Conservation (phyloP, 805 yeast genomes). For the Candida dendrica region DNA sequence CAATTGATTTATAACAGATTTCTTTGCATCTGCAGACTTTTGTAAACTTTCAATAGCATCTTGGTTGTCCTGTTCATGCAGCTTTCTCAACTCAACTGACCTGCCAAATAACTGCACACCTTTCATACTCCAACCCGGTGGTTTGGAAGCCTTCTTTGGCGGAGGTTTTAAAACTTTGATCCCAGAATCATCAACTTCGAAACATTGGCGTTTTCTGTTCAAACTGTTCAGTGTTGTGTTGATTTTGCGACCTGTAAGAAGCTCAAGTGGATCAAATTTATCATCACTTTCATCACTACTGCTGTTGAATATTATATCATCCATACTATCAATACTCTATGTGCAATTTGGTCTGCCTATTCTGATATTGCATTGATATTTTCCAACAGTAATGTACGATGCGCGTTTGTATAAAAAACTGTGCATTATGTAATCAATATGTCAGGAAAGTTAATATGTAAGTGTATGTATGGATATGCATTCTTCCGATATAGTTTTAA, state of each 20-base stretch:
- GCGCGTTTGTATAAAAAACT: too few species aligned
- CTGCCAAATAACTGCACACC: background rate
- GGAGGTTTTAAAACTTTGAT: slow-evolving; percentile 2
- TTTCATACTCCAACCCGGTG: background rate
- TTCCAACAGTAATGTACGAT: too few species aligned
- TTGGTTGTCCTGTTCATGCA: slow-evolving; percentile 4
- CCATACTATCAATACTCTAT: background rate
- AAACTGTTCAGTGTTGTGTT: background rate
- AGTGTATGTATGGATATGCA: too few species aligned
- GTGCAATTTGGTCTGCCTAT: background rate
- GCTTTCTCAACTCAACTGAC: background rate
- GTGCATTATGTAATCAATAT: too few species aligned
- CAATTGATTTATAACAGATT: background rate
- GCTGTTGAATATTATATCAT: background rate
- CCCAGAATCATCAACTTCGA: background rate
- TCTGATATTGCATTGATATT: too few species aligned
- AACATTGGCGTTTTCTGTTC: background rate
- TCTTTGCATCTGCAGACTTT: background rate
- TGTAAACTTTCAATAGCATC: slow-evolving; percentile 1
- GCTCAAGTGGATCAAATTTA: background rate
- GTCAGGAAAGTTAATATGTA: too few species aligned
- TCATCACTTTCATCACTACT: background rate
- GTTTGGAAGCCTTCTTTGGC: slow-evolving; percentile 1
- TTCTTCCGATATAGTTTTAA: too few species aligned
- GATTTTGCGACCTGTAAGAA: background rate